phyloP scores from a whole-genome alignment of 2,329 filamentous ascomycete species.

The Diaporthe citriasiana region DNA sequence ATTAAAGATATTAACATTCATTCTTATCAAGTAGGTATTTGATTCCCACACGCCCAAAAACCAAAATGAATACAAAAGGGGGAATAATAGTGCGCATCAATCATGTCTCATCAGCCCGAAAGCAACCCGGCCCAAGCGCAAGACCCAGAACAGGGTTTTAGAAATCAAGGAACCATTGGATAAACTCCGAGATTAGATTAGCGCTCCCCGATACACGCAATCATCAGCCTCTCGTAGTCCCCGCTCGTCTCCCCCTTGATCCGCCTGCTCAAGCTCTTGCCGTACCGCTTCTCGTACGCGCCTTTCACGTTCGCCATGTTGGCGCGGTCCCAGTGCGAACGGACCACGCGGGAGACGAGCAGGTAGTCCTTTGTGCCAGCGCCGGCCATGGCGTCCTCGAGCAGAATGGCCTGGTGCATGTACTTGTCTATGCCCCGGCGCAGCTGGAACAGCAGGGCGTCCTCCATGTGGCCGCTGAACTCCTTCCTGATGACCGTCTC shows the following conservation, averaged over 20 bases:
- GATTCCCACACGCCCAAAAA: neutral
- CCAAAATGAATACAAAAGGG: neutral
- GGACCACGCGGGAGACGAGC: slow-evolving; percentile 82
- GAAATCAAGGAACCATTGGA: neutral
- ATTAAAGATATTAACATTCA: slow-evolving; percentile 25
- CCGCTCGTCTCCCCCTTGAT: slow-evolving; percentile 89
- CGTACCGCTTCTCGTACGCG: slow-evolving; percentile 81
- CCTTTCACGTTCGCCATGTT: slow-evolving; percentile 83
- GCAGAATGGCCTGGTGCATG: slow-evolving; percentile 82
- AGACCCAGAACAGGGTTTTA: neutral
- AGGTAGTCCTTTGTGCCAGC: slow-evolving; percentile 88
- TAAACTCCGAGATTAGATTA: neutral
- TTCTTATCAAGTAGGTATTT: neutral
- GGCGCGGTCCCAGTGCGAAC: slow-evolving; percentile 84
- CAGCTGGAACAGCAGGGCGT: slow-evolving; percentile 86
- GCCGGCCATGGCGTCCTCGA: slow-evolving; percentile 92
- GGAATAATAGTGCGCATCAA: slow-evolving; percentile 23
- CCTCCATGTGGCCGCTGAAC: slow-evolving; percentile 93
- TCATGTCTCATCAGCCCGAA: slow-evolving; percentile 24
- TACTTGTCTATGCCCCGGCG: slow-evolving; percentile 82
- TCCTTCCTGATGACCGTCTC: slow-evolving; percentile 81
- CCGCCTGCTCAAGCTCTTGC: slow-evolving; percentile 74
- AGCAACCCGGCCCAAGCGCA: neutral
- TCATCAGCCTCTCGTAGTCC: slow-evolving; percentile 82
- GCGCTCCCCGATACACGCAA: slow-evolving; percentile 73